Conservation (phyloP, 2,329 filamentous ascomycete species). For the Pseudogymnoascus sp. region DNA sequence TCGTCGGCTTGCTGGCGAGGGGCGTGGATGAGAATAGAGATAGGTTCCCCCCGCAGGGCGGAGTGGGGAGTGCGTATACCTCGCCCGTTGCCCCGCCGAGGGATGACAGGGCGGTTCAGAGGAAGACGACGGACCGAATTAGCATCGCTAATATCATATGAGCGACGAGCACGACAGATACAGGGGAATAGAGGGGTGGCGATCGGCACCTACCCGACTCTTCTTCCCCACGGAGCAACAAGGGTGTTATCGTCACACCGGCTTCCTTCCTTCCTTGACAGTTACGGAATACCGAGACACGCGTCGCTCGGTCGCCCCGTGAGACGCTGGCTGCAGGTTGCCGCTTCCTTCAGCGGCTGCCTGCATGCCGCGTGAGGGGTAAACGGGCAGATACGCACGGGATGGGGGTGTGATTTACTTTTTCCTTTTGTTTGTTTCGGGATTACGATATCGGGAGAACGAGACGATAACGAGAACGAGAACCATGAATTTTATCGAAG, state of each 20-base stretch:
- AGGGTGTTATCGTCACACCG: background rate
- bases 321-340: background rate
- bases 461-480: background rate
- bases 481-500: background rate
- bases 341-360: background rate
- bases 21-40: background rate
- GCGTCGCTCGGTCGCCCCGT: background rate
- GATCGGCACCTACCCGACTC: background rate
- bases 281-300: background rate
- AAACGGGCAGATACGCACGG: background rate
- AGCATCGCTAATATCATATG: conserved; percentile 37
- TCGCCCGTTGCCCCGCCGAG: background rate
- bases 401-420: background rate
- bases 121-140: conserved; percentile 28
- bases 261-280: background rate
- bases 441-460: too few species aligned
- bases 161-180: background rate
- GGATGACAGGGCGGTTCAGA: background rate
- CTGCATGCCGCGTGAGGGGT: background rate
- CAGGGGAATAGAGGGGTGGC: background rate
- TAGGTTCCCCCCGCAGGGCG: background rate
- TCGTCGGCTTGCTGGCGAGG: conserved; percentile 47
- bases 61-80: background rate
- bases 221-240: background rate
- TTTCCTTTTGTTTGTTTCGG: background rate